Evolutionary conservation across 2,329 filamentous ascomycete species (phyloP), one percentile per base, ranked within the genome.

Genomic region (Setomelanomma holmii): DNA sequence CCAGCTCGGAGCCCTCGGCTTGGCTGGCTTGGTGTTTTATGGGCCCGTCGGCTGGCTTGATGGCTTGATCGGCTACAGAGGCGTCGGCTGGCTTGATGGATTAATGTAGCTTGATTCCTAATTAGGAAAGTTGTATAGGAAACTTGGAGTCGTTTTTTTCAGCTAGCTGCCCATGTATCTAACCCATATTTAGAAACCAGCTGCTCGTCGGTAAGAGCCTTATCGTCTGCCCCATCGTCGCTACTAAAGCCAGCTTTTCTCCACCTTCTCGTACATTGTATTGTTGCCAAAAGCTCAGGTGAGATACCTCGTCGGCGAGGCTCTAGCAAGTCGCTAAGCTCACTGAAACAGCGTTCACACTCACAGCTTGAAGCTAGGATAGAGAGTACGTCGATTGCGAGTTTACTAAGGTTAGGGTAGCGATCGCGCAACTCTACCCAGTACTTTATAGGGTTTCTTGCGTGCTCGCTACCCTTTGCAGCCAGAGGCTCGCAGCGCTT

Each of bases 201-300:
- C 38, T 40, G 16, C n/a, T 40, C 38, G 38, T 40, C 38, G 38
- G 38, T 40, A 6, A 40, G 44, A 40, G 41, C 40, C 40, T 11
- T 43, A 10, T 24, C 40, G 30, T 24, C 40, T 14, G 30, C 40
- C 40, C 30, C 40, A 30, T 43, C 40, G 17, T 16, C n/a, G 40
- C 24, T 19, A 4, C 24, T 21, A 27, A 33, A 27, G 5, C 24
- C 24, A 43, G 8, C 40, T 33, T 27, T 43, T 27, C 24, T 43
- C 40, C 22, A 43, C 22, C 40, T 33, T 43, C 21, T 43, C 4
- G 22, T 5, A 19, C 38, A 40, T 4, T 40, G 38, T n/a, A 40
- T 40, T 40, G 38, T 19, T 40, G 38, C 38, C 38, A 40, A 40
- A 40, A 40, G n/a, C n/a, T n/a, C n/a, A n/a, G n/a, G n/a, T n/a